Conservation (phyloP, 176 grass and related monocot genomes). For the Avena sativa region DNA sequence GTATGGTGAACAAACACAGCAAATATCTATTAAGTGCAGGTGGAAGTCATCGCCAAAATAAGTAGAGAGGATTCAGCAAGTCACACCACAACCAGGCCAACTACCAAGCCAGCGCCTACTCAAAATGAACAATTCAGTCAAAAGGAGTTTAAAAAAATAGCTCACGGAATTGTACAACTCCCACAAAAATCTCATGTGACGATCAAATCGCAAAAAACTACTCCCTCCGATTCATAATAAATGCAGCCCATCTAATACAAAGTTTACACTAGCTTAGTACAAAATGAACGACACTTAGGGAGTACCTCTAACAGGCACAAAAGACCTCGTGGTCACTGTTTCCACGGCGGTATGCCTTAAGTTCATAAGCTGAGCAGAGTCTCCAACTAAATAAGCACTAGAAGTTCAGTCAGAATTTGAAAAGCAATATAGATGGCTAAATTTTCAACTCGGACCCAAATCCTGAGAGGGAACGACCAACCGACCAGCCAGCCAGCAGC, state of each 20-base stretch:
- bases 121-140: neutral
- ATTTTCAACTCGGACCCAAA: neutral
- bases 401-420: neutral
- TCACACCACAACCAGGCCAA: neutral
- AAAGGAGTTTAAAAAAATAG: neutral
- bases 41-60: neutral
- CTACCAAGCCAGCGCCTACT: neutral
- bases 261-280: no score
- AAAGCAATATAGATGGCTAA: neutral
- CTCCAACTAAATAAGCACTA: neutral
- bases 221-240: no score
- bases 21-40: neutral
- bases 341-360: neutral
- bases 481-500: conserved; percentile 3
- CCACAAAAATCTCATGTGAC: neutral
- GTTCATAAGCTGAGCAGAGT: neutral
- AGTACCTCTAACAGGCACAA: neutral
- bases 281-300: no score
- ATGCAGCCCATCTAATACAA: no score
- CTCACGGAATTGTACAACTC: neutral
- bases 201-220: neutral
- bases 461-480: neutral
- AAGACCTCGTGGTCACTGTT: neutral
- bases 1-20: neutral
- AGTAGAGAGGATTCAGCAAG: conserved; percentile 2